Evolutionary conservation across 495 filamentous ascomycete genomes (phyloP).

Genomic region (Neurospora sp.): DNA sequence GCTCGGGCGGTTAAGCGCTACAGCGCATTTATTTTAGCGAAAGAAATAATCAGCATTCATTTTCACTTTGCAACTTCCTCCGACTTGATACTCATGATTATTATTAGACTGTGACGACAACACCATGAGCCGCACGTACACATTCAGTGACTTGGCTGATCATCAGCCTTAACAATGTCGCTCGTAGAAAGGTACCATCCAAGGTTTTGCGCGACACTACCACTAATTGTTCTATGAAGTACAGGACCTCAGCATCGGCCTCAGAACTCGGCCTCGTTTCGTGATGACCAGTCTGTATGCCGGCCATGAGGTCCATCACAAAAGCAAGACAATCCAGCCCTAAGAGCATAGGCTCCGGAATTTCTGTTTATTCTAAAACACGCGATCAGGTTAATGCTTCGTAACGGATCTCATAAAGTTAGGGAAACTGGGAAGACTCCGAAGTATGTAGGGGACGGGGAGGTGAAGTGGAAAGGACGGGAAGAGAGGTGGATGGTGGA

Average conservation of each 20-base stretch:
- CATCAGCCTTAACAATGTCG: not conserved
- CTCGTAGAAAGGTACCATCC: not conserved
- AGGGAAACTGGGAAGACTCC: no score
- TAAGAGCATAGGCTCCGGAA: not conserved
- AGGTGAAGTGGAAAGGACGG: no score
- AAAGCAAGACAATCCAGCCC: not conserved
- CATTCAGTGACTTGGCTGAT: not conserved
- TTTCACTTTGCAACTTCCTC: not conserved
- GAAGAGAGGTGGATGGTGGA: no score
- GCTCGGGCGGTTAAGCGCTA: not conserved
- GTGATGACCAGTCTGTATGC: not conserved
- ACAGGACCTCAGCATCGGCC: not conserved
- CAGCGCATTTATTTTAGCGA: not conserved
- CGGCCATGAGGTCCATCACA: not conserved
- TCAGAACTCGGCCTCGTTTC: not conserved
- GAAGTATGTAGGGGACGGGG: no score
- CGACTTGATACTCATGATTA: not conserved
- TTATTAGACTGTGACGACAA: not conserved
- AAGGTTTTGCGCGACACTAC: not conserved
- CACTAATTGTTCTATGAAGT: not conserved
- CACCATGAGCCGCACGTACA: not conserved
- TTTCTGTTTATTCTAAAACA: not conserved
- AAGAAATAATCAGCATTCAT: not conserved
- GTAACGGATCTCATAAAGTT: not conserved
- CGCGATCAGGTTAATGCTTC: not conserved